phyloP scores from a whole-genome alignment of 768 basidiomycete genomes.

The Mycena venus region DNA sequence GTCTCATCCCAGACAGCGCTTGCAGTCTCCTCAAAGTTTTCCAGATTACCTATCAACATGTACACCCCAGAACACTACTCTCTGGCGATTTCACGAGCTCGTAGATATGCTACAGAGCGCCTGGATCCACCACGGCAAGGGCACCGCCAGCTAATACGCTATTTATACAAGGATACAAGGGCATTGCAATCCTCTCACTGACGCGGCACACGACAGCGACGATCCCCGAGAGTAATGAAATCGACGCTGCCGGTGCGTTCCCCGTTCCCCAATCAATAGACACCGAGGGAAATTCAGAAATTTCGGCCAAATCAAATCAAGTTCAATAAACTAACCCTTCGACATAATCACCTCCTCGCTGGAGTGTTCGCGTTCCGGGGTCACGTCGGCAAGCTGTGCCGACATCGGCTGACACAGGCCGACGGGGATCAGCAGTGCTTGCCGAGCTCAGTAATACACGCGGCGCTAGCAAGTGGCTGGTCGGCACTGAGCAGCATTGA shows the following conservation, averaged over 20 bases:
- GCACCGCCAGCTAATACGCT: no score
- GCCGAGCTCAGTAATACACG: no score
- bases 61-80: neutral
- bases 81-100: neutral
- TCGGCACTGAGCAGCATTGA: no score
- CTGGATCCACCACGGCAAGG: neutral
- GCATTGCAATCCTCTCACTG: no score
- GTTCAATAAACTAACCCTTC: slow-evolving; percentile 73
- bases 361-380: no score
- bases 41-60: neutral
- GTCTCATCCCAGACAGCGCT: no score
- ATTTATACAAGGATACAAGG: no score
- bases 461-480: no score
- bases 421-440: no score
- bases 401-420: slow-evolving; percentile 94
- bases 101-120: neutral
- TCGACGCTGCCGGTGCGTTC: slow-evolving; percentile 99
- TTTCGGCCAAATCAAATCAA: neutral
- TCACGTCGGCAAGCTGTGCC: slow-evolving; percentile 86
- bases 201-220: slow-evolving; percentile 91
- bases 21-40: neutral
- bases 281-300: slow-evolving; percentile 53
- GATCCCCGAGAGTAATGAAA: slow-evolving; percentile 85
- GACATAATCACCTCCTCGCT: slow-evolving; percentile 88
- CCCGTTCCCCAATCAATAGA: slow-evolving; percentile 96